Percentiles rank a stretch among this genome's conserved stretches.
Conservation (phyloP, 1,284 basidiomycete species). For the Leccinum fallax region DNA sequence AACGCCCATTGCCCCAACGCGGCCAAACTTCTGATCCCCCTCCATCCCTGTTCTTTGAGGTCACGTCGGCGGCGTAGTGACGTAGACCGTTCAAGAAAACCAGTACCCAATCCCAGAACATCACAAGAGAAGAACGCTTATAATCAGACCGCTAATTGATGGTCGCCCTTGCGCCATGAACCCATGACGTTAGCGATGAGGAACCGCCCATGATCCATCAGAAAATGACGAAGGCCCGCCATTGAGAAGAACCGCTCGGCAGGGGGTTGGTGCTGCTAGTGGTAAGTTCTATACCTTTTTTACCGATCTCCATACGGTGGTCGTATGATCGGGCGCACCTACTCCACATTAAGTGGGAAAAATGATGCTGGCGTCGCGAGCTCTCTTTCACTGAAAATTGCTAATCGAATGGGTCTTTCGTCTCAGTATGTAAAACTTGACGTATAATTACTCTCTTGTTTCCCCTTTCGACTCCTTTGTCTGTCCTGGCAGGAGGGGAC, state of each 20-base stretch:
- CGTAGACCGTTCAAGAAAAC: background rate
- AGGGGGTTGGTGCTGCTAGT: background rate
- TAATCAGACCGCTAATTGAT: constrained; percentile 2
- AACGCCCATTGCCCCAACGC: background rate
- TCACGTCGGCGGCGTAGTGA: background rate
- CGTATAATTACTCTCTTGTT: constrained; percentile 10
- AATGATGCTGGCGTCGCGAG: background rate
- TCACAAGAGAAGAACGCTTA: background rate
- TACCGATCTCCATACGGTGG: constrained; percentile 9
- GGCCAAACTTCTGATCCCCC: background rate
- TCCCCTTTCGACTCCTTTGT: background rate
- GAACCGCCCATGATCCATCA: constrained; percentile 10
- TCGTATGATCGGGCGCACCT: constrained; percentile 15
- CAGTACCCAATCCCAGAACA: background rate
- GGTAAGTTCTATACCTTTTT: constrained; percentile 8
- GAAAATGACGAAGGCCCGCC: constrained; percentile 18
- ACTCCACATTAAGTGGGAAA: constrained; percentile 13
- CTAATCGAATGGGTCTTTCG: constrained; percentile 8
- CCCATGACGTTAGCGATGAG: constrained; percentile 11
- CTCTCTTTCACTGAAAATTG: constrained; percentile 2
- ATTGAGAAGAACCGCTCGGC: constrained; percentile 10
- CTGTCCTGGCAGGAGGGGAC: background rate
- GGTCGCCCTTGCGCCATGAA: background rate
- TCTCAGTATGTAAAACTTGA: constrained; percentile 11
- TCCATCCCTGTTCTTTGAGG: background rate